A percentile compares a stretch with the other conserved stretches of the same genome.
Conservation (phyloP, 176 grass and related monocot species). For the Cocos nucifera region DNA sequence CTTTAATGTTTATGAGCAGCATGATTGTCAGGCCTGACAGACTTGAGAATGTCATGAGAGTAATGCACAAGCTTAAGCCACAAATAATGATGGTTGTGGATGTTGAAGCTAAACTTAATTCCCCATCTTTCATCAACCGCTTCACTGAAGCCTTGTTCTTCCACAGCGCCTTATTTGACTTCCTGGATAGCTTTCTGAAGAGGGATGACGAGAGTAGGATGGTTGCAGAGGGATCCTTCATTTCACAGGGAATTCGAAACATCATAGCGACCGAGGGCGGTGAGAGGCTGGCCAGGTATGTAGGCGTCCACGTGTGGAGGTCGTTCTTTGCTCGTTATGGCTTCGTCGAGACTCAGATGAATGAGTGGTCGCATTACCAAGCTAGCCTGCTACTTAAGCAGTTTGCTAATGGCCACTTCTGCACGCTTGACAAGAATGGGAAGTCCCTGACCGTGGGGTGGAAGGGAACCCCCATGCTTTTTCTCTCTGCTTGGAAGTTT, state of each 20-base stretch:
- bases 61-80: neutral
- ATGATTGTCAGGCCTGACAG: neutral
- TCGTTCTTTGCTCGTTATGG: neutral
- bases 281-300: neutral
- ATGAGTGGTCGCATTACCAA: constrained; percentile 4
- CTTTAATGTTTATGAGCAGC: neutral
- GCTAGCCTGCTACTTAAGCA: constrained; percentile 3
- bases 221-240: neutral
- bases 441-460: neutral
- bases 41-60: constrained; percentile 2
- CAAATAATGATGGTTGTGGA: neutral
- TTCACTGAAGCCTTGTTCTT: constrained; percentile 1
- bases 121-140: constrained; percentile 2
- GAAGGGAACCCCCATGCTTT: constrained; percentile 1
- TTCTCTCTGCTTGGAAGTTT: constrained; percentile 14
- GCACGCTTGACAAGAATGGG: neutral
- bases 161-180: neutral
- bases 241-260: neutral
- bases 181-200: neutral
- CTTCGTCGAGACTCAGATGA: neutral
- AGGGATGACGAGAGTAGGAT: neutral
- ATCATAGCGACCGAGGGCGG: neutral
- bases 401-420: neutral
- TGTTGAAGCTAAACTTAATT: constrained; percentile 1
- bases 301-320: constrained; percentile 3